Evolutionary conservation across 345 rosid genomes (phyloP).

Genomic region (Dipteronia sinensis): DNA sequence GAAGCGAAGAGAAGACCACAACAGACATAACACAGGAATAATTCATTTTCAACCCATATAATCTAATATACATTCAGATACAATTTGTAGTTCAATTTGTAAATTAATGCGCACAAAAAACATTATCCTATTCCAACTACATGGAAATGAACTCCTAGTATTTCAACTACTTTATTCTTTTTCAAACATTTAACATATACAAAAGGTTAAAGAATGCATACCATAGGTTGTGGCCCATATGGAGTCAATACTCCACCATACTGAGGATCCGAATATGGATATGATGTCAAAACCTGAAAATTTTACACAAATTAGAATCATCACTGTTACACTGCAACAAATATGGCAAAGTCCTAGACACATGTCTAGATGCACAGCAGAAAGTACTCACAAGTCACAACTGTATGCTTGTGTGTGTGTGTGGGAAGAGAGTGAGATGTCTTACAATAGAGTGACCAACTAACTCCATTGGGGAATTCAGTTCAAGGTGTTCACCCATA

Average conservation of each 20-base stretch:
- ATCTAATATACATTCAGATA: background rate
- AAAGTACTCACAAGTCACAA: slow-evolving; percentile 3
- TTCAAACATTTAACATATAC: slow-evolving; percentile 2
- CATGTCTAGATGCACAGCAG: background rate
- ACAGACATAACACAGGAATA: too few species aligned
- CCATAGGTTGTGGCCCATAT: slow-evolving; percentile 55
- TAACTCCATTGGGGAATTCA: slow-evolving; percentile 56
- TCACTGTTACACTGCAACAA: background rate
- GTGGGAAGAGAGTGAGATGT: slow-evolving; percentile 13
- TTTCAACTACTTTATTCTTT: background rate
- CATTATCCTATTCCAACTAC: background rate
- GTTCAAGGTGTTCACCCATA: slow-evolving; percentile 39
- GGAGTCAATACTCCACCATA: slow-evolving; percentile 44
- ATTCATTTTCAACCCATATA: background rate
- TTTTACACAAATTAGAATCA: slow-evolving; percentile 3
- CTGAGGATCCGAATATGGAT: slow-evolving; percentile 55
- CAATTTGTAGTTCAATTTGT: background rate
- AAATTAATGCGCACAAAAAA: background rate
- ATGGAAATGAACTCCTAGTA: background rate
- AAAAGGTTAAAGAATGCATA: slow-evolving; percentile 27
- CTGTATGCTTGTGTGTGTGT: background rate
- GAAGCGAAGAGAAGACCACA: background rate
- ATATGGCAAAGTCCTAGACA: background rate
- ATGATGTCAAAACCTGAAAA: slow-evolving; percentile 57
- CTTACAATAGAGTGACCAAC: slow-evolving; percentile 75